Evolutionary conservation across 495 filamentous ascomycete species (phyloP), one percentile per base, ranked within the genome.

Genomic region (Aspergillus campestris): DNA sequence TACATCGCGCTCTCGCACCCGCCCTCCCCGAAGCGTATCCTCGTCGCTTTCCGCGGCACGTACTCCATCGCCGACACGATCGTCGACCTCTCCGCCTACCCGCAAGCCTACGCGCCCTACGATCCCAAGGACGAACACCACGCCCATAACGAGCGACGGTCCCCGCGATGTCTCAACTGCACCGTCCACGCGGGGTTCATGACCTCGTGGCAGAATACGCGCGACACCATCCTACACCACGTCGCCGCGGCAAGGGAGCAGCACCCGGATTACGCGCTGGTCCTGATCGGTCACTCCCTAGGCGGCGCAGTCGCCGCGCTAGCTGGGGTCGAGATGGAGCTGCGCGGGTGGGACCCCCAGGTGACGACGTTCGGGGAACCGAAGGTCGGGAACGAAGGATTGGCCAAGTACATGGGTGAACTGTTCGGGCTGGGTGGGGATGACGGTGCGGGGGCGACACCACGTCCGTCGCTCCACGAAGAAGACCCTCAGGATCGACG

Each of bases 361-460:
- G 82, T 95, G 0, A 95, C 91, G 10, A 97, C 92, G 2, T 97
- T 95, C 59, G 92, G 92, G 11, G 89, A 97, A 60, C 92, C 92
- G 13, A 78, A 81, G 38, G 61, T 94, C 10, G 92, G 92, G 2
- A 98, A 97, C 62, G 56, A 66, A 24, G 81, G 60, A 6, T 74
- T 97, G 47, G 81, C 70, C 8, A 51, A 67, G 5, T 97, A 82
- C 49, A 59, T 94, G 4, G 78, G 92, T 52, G 51, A 61, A 0
- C 69, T 72, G 6, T 96, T 95, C 61, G 60, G 68, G 3, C 65
- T 84, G 29, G 41, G 18, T 24, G 18, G 18, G 4, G 18, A 24
- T 24, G 4, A 28, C 32, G 46, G 27, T 9, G 56, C 28, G 47
- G 55, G 34, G 44, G 49, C 41, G 14, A 42, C 34, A 38, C 14